Evolutionary conservation across 148 eudicot genomes (phyloP).

Genomic region (Nyssa sinensis): DNA sequence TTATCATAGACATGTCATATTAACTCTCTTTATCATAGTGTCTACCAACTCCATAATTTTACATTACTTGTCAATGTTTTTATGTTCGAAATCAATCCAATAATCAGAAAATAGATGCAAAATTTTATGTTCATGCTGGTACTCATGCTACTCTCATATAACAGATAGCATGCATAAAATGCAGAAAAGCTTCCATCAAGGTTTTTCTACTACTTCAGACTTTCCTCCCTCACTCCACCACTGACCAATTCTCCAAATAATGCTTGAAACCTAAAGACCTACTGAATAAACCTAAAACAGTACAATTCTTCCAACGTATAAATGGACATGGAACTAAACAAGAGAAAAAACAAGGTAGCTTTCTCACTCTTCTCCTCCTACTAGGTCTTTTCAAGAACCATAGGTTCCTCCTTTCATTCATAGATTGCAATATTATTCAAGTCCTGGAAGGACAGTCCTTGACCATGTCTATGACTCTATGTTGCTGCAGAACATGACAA

Average conservation of each 20-base stretch:
- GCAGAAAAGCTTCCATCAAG: background rate
- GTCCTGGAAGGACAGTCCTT: no score
- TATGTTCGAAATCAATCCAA: no score
- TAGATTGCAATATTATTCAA: background rate
- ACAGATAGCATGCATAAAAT: background rate
- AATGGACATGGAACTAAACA: background rate
- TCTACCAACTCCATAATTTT: background rate
- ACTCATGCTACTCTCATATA: background rate
- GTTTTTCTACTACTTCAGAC: background rate
- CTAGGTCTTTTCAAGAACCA: background rate
- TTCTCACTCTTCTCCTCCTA: background rate
- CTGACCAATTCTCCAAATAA: background rate
- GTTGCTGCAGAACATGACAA: background rate
- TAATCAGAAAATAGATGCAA: background rate
- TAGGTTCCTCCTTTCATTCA: background rate
- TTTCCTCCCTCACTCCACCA: background rate
- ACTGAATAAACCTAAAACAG: background rate
- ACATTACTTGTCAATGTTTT: background rate
- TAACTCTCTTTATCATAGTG: background rate
- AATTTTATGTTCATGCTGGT: background rate
- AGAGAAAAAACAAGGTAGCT: background rate
- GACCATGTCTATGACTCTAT: background rate
- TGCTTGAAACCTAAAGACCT: background rate
- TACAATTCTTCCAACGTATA: background rate
- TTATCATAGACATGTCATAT: no score